Percentiles rank a stretch among this genome's conserved stretches.
Evolutionary conservation across 73 alveolate species (phyloP).

Genomic region (Paramecium caudatum): DNA sequence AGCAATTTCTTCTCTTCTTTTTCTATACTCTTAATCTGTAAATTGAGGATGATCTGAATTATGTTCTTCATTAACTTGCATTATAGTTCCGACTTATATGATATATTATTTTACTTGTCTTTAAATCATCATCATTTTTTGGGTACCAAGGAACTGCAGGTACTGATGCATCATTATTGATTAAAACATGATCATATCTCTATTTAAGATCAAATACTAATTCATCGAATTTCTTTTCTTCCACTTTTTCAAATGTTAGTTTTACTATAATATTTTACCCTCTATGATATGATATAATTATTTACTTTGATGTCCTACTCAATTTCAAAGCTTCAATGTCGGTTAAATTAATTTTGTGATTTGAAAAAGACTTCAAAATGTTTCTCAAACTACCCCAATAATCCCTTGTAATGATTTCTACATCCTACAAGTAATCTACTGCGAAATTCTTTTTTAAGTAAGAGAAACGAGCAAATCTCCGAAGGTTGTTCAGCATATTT

Average conservation of each 20-base stretch:
- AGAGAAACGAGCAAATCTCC: slow-evolving; percentile 28
- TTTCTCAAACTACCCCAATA: slow-evolving; percentile 44
- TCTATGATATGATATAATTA: neutral
- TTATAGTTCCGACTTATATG: neutral
- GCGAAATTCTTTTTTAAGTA: neutral
- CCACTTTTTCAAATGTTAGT: slow-evolving; percentile 11
- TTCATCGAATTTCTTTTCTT: neutral
- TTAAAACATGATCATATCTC: neutral
- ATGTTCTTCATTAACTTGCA: slow-evolving; percentile 39
- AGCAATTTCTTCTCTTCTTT: slow-evolving; percentile 78
- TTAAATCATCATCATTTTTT: neutral
- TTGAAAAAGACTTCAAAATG: neutral
- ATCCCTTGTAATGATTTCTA: neutral
- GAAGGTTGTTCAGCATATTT: no score
- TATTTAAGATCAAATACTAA: neutral
- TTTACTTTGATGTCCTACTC: neutral
- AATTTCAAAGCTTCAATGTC: neutral
- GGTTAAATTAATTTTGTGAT: neutral
- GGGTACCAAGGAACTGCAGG: slow-evolving; percentile 43
- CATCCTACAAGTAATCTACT: neutral
- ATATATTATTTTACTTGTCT: neutral
- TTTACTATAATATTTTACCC: slow-evolving; percentile 25
- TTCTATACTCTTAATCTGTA: slow-evolving; percentile 46
- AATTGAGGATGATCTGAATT: slow-evolving; percentile 58
- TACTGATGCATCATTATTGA: neutral